These are phyloP conservation scores for Arbutus unedo DNA, from an alignment of 148 eudicot species.

Conservation along the genomic window DNA sequence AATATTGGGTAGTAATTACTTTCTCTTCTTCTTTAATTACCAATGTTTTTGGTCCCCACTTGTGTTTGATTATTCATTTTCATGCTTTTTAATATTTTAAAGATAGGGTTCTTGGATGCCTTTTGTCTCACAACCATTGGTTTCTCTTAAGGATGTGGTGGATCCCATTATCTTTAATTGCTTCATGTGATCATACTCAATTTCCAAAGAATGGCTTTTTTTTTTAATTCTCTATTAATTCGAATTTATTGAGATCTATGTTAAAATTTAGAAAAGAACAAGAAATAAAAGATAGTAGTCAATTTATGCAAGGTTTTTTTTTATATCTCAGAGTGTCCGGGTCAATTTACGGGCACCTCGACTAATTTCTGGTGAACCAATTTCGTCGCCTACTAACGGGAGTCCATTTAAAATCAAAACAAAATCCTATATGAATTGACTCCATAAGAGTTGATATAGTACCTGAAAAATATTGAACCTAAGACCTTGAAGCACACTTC, in stretches of 20 bases:
- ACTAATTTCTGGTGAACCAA: no score
- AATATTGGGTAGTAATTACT: no score
- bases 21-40: background rate
- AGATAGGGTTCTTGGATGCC: background rate
- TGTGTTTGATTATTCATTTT: background rate
- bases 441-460: no score
- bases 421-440: no score
- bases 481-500: no score
- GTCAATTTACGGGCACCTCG: no score
- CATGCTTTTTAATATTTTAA: background rate
- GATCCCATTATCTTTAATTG: background rate
- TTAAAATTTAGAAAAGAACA: background rate
- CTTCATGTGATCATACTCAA: background rate
- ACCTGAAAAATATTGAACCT: no score
- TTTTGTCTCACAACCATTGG: background rate
- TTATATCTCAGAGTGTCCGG: no score
- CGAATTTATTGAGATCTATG: conserved; percentile 1
- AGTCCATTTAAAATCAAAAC: no score
- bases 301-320: background rate
- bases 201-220: background rate
- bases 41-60: background rate
- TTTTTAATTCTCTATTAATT: background rate
- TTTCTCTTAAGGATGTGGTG: background rate
- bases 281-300: background rate
- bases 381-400: no score